phyloP scores from a whole-genome alignment of 106 monocot species.

The Alisma plantagoaquatica region DNA sequence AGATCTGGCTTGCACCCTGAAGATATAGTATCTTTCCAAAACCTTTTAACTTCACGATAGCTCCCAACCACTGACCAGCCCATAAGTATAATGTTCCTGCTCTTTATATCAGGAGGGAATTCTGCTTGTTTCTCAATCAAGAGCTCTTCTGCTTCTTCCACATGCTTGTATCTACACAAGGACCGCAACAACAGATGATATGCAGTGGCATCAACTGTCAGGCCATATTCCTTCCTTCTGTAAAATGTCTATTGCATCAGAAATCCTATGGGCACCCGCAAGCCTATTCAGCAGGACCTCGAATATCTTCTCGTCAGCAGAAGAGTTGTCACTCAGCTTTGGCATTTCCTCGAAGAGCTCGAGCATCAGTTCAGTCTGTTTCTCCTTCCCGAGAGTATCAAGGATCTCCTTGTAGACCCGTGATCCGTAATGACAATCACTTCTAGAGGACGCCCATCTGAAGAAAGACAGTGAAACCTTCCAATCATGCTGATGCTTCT shows the following conservation, averaged over 20 bases:
- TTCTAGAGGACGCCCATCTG: constrained; percentile 39
- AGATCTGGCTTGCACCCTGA: constrained; percentile 64
- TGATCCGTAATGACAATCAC: constrained; percentile 40
- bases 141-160: constrained; percentile 80
- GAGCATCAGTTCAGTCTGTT: constrained; percentile 46
- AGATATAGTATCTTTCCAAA: constrained; percentile 81
- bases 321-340: constrained; percentile 1
- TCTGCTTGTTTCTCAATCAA: constrained; percentile 55
- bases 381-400: constrained; percentile 77
- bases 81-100: constrained; percentile 77
- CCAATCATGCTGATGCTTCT: constrained; percentile 45
- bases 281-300: constrained; percentile 57
- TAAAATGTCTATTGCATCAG: constrained; percentile 59
- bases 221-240: constrained; percentile 62
- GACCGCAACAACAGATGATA: constrained; percentile 64
- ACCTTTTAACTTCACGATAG: constrained; percentile 53
- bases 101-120: constrained; percentile 66
- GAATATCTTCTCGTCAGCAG: constrained; percentile 44
- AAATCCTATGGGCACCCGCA: constrained; percentile 48
- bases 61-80: constrained; percentile 87
- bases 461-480: constrained; percentile 55
- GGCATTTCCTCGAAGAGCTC: constrained; percentile 62
- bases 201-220: constrained; percentile 34
- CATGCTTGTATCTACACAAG: constrained; percentile 82
- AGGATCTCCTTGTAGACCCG: constrained; percentile 67